Evolutionary conservation across 495 filamentous ascomycete species (phyloP).

Genomic region (Penicillium daleae): DNA sequence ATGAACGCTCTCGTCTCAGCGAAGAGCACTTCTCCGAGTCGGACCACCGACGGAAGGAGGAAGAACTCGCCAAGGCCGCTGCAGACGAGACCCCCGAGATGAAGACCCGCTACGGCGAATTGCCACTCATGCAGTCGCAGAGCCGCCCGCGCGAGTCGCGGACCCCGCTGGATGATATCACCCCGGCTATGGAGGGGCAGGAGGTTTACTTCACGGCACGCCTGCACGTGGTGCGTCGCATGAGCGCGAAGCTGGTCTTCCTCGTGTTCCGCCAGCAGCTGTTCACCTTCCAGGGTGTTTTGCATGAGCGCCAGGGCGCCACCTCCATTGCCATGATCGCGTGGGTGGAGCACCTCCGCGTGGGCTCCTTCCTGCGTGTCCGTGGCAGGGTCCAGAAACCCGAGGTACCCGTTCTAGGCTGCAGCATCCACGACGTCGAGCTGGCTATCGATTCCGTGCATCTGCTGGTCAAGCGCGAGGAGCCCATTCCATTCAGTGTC

Average conservation of each 20-base stretch:
- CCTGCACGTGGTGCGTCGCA: conserved; percentile 79
- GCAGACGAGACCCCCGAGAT: conserved; percentile 54
- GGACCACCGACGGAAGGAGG: conserved; percentile 46
- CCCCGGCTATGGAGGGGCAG: conserved; percentile 64
- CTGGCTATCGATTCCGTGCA: conserved; percentile 53
- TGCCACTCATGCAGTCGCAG: conserved; percentile 55
- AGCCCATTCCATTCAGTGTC: conserved; percentile 64
- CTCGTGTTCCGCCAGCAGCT: conserved; percentile 83
- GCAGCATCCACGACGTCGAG: conserved; percentile 61
- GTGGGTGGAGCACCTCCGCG: conserved; percentile 70
- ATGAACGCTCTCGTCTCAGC: conserved; percentile 49
- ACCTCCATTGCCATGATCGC: conserved; percentile 63
- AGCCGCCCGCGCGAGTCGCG: conserved; percentile 43
- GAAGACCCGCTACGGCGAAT: conserved; percentile 62
- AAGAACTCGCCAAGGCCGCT: conserved; percentile 44
- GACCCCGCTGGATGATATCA: conserved; percentile 54
- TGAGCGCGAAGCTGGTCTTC: conserved; percentile 89
- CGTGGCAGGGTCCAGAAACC: conserved; percentile 66
- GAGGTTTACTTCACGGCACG: conserved; percentile 76
- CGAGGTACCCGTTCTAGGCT: conserved; percentile 58
- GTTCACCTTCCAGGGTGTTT: conserved; percentile 74
- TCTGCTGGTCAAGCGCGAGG: conserved; percentile 58
- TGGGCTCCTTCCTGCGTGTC: conserved; percentile 67
- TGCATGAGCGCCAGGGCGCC: conserved; percentile 58
- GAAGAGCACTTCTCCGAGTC: conserved; percentile 58